Evolutionary conservation across 495 filamentous ascomycete species (phyloP).

Genomic region (Cryomyces minteri): DNA sequence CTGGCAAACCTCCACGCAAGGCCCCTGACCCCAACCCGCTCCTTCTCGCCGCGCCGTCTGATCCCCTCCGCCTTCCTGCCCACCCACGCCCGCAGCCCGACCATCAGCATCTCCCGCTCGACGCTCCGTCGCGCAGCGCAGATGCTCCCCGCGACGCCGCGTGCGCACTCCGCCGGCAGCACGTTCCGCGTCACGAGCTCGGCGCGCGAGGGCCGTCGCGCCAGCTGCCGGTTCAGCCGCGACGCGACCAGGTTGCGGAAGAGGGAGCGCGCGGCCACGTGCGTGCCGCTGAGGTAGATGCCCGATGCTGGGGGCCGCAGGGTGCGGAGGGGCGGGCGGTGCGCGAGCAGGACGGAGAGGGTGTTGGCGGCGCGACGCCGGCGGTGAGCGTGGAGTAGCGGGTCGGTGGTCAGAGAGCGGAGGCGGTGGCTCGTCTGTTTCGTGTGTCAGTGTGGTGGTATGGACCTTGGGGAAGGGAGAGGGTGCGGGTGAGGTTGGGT

Average conservation of each 20-base stretch:
- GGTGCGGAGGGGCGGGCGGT: conserved; percentile 5
- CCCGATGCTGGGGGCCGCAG: conserved; percentile 8
- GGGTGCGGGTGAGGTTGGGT: conserved; percentile 7
- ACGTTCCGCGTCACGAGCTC: conserved; percentile 8
- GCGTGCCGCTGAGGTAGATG: conserved; percentile 11
- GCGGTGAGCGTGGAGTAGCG: conserved; percentile 9
- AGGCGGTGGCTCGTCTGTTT: conserved; percentile 1
- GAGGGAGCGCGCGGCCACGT: conserved; percentile 9
- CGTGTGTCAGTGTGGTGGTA: too few species aligned
- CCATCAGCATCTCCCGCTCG: conserved; percentile 11
- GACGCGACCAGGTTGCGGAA: conserved; percentile 9
- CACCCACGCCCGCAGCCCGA: conserved; percentile 11
- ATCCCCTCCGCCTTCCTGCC: conserved; percentile 10
- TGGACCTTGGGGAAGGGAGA: conserved; percentile 1
- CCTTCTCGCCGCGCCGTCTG: conserved; percentile 2
- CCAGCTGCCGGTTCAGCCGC: conserved; percentile 7
- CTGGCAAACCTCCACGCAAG: conserved; percentile 11
- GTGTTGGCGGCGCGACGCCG: conserved; percentile 3
- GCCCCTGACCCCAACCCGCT: conserved; percentile 8
- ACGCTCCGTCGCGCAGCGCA: conserved; percentile 9
- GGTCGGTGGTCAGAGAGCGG: conserved; percentile 8
- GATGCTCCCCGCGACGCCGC: conserved; percentile 8
- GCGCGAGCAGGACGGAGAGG: conserved; percentile 5
- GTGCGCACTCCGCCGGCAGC: conserved; percentile 9
- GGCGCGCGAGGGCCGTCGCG: conserved; percentile 7